These are phyloP conservation scores for Diospyros kaki DNA, from an alignment of 148 eudicot genomes.

Conservation along the genomic window DNA sequence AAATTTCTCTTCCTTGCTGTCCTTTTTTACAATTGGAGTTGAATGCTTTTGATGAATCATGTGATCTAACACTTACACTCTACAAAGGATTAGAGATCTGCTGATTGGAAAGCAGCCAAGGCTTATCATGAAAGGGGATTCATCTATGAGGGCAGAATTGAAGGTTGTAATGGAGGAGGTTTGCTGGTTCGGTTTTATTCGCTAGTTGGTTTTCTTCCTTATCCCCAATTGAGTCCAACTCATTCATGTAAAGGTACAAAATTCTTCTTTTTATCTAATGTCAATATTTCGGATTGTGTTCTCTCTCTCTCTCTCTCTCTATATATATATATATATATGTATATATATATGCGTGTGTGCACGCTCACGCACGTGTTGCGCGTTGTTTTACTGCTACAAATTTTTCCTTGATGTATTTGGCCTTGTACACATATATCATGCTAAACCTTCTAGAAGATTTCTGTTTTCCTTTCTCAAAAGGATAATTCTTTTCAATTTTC, in stretches of 20 bases:
- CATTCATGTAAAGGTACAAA: constrained; percentile 73
- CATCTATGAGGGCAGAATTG: constrained; percentile 68
- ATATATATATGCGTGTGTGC: no score
- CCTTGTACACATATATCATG: no score
- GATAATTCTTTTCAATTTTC: no score
- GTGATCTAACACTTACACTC: constrained; percentile 40
- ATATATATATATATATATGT: no score
- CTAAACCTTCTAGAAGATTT: no score
- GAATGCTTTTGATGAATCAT: constrained; percentile 16
- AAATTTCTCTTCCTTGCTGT: background rate
- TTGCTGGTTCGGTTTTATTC: constrained; percentile 77
- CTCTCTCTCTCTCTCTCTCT: background rate
- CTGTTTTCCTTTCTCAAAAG: no score
- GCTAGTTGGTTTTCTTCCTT: constrained; percentile 96
- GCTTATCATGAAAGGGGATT: constrained; percentile 52
- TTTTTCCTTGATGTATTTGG: no score
- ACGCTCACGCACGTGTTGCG: no score
- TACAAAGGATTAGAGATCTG: constrained; percentile 85
- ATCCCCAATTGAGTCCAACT: constrained; percentile 70
- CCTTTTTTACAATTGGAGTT: background rate
- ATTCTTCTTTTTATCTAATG: background rate
- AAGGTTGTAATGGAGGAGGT: constrained; percentile 84
- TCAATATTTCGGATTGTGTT: background rate
- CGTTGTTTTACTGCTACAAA: no score
- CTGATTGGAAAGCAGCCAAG: constrained; percentile 91